Evolutionary conservation across 148 eudicot genomes (phyloP).

Genomic region (Fallopia convolvulus): DNA sequence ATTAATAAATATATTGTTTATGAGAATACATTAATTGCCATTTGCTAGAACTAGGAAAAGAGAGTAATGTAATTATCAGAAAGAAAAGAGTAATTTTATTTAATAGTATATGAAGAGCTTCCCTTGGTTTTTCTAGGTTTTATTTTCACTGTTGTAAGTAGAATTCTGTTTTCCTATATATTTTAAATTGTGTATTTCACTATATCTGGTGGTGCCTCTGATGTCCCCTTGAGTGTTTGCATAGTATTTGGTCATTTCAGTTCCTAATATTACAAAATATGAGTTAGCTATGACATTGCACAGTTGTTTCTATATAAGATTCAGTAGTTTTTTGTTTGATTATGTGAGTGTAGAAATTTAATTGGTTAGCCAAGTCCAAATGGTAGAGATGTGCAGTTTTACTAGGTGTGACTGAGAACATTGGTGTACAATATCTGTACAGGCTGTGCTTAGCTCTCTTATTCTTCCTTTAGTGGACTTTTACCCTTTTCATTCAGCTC

Average conservation of each 20-base stretch:
- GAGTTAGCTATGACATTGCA: too few species aligned
- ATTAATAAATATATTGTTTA: not conserved
- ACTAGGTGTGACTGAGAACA: not conserved
- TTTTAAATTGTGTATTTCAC: not conserved
- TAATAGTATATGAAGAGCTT: not conserved
- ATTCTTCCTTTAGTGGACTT: not conserved
- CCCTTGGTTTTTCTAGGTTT: not conserved
- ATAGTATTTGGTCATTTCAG: not conserved
- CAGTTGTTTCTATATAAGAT: too few species aligned
- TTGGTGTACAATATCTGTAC: not conserved
- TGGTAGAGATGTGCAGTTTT: too few species aligned
- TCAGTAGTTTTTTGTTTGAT: too few species aligned
- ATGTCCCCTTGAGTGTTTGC: not conserved
- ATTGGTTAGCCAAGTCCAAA: too few species aligned
- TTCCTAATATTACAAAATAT: not conserved
- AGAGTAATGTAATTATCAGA: not conserved
- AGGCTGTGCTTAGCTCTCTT: not conserved
- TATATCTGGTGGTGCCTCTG: not conserved
- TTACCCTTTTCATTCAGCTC: not conserved
- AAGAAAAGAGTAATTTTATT: not conserved
- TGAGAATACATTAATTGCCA: not conserved
- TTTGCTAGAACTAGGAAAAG: not conserved
- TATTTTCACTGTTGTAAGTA: not conserved
- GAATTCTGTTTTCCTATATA: not conserved
- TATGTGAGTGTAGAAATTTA: too few species aligned